A percentile compares a stretch with the other conserved stretches of the same genome.
Conservation (phyloP, 257 asterid species). For the Echium plantagineum region DNA sequence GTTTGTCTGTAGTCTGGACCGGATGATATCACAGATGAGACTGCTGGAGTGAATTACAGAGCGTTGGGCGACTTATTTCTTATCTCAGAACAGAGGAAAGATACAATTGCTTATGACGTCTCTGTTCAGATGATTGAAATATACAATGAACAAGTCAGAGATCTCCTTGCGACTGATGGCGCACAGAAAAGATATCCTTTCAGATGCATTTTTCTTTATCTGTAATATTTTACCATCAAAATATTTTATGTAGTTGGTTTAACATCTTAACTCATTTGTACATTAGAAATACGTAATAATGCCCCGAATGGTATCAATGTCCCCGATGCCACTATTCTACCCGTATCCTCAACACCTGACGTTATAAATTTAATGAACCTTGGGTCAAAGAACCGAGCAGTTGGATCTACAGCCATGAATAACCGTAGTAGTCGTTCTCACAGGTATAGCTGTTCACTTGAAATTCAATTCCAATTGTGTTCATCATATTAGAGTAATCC, state of each 20-base stretch:
- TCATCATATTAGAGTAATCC: too few species aligned
- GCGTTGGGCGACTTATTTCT: conserved; percentile 67
- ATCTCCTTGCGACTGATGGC: conserved; percentile 67
- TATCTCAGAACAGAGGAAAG: conserved; percentile 70
- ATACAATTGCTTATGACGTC: conserved; percentile 50
- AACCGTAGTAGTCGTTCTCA: conserved; percentile 83
- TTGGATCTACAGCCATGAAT: conserved; percentile 67
- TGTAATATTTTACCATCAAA: conserved; percentile 4
- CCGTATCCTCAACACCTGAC: conserved; percentile 57
- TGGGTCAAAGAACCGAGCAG: conserved; percentile 74
- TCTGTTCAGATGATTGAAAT: conserved; percentile 88
- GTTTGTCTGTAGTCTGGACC: conserved; percentile 47
- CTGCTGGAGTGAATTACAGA: conserved; percentile 68
- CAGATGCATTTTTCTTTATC: not conserved
- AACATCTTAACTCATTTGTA: conserved; percentile 37
- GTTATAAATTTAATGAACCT: conserved; percentile 62
- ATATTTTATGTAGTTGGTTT: conserved; percentile 1
- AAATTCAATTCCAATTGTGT: too few species aligned
- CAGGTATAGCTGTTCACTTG: conserved; percentile 29
- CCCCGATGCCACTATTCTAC: conserved; percentile 60
- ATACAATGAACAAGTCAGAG: conserved; percentile 87
- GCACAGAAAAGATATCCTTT: conserved; percentile 53
- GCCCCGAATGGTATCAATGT: conserved; percentile 49
- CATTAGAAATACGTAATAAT: conserved; percentile 57
- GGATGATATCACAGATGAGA: conserved; percentile 42